A percentile compares a stretch with the other conserved stretches of the same genome.
These are phyloP conservation scores for Lipomyces sp. DNA, from an alignment of 805 yeast genomes.

Conservation along the genomic window DNA sequence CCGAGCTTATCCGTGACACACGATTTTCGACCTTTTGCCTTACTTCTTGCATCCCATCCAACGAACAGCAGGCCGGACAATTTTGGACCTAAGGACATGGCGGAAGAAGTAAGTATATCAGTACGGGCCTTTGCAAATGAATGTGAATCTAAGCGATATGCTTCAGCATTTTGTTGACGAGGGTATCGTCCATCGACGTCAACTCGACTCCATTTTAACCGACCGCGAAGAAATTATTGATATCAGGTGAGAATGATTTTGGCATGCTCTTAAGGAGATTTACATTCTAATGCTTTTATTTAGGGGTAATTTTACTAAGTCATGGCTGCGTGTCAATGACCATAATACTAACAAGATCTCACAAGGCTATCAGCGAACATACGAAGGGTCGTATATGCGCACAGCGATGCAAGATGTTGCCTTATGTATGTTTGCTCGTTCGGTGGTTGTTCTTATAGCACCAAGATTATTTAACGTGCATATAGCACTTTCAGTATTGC, in stretches of 20 bases:
- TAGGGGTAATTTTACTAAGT: neutral
- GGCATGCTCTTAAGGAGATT: constrained; percentile 15
- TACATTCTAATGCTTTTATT: constrained; percentile 6
- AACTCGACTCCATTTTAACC: constrained; percentile 14
- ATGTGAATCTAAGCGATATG: neutral
- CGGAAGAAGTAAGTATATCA: constrained; percentile 3
- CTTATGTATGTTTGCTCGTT: constrained; percentile 48
- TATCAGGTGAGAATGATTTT: constrained; percentile 26
- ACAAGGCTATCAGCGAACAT: constrained; percentile 63
- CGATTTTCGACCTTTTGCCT: too few species aligned
- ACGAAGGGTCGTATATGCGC: constrained; percentile 81
- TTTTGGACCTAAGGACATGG: neutral
- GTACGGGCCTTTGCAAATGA: neutral
- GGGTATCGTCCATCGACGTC: constrained; percentile 14
- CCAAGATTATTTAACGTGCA: neutral
- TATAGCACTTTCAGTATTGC: constrained; percentile 31
- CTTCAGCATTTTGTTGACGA: constrained; percentile 27
- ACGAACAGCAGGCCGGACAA: neutral
- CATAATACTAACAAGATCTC: neutral
- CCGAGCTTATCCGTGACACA: too few species aligned
- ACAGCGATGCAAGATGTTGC: constrained; percentile 72
- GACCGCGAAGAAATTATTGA: constrained; percentile 34
- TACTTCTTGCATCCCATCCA: too few species aligned
- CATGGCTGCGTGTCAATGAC: constrained; percentile 1
- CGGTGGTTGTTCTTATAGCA: neutral